These are phyloP conservation scores for Dioscorea dumetorum DNA, from an alignment of 106 monocot genomes.

Conservation along the genomic window DNA sequence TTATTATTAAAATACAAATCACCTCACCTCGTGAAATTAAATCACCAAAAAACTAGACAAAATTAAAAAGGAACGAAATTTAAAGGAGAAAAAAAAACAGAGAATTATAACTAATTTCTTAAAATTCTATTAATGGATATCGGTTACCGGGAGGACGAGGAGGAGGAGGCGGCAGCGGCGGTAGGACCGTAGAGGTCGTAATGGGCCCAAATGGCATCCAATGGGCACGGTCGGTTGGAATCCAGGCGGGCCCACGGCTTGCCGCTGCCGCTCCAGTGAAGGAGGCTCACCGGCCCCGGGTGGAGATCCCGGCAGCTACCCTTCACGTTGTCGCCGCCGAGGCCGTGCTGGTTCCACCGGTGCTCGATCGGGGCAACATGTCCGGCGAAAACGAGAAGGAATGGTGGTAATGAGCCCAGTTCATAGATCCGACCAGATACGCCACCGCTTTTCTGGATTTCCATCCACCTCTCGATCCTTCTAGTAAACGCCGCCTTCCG, in stretches of 20 bases:
- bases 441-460: constrained; percentile 52
- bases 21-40: constrained; percentile 26
- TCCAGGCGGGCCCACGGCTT: constrained; percentile 88
- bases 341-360: constrained; percentile 95
- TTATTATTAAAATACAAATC: constrained; percentile 44
- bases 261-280: constrained; percentile 96
- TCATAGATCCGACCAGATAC: constrained; percentile 72
- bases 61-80: neutral
- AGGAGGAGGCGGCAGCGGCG: constrained; percentile 1
- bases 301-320: constrained; percentile 95
- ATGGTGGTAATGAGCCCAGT: constrained; percentile 91
- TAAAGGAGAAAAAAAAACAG: constrained; percentile 1
- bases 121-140: no score
- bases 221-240: constrained; percentile 72
- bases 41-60: constrained; percentile 13
- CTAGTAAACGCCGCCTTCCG: constrained; percentile 47
- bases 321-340: constrained; percentile 84
- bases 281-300: constrained; percentile 87
- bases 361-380: constrained; percentile 92
- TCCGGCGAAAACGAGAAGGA: constrained; percentile 88
- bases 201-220: constrained; percentile 82
- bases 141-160: constrained; percentile 8
- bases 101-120: neutral
- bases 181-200: constrained; percentile 71
- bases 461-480: constrained; percentile 95